phyloP scores from a whole-genome alignment of 345 rosid species.

The Moringa oleifera region DNA sequence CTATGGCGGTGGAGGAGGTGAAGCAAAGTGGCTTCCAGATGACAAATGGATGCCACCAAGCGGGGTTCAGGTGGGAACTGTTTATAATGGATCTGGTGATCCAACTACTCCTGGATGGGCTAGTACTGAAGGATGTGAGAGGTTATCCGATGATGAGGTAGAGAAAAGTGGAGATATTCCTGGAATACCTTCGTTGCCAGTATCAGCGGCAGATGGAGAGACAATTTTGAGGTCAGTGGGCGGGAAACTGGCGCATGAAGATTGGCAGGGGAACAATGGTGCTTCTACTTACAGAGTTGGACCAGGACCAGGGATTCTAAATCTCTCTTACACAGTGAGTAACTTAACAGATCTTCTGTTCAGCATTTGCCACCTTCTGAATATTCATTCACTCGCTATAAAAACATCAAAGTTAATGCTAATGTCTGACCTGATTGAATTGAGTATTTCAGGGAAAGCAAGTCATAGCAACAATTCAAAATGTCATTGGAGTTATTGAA shows the following conservation, averaged over 20 bases:
- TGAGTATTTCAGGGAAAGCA: slow-evolving; percentile 49
- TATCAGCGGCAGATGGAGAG: slow-evolving; percentile 68
- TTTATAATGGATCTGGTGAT: slow-evolving; percentile 56
- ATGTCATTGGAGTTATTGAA: slow-evolving; percentile 71
- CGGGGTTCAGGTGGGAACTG: slow-evolving; percentile 80
- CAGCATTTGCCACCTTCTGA: background rate
- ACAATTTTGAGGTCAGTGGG: slow-evolving; percentile 46
- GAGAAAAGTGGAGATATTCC: slow-evolving; percentile 50
- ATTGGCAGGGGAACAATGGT: slow-evolving; percentile 62
- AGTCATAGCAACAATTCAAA: slow-evolving; percentile 56
- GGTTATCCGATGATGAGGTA: slow-evolving; percentile 52
- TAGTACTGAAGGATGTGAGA: slow-evolving; percentile 62
- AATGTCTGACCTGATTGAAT: slow-evolving; percentile 3
- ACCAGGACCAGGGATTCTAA: slow-evolving; percentile 70
- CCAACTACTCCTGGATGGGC: slow-evolving; percentile 91
- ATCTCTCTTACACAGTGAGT: slow-evolving; percentile 60
- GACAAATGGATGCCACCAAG: slow-evolving; percentile 78
- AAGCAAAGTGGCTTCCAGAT: slow-evolving; percentile 53
- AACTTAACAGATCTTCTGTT: background rate
- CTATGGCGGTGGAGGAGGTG: slow-evolving; percentile 47
- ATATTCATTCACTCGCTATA: too few species aligned
- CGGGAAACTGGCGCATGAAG: slow-evolving; percentile 44
- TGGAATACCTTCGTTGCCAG: slow-evolving; percentile 65
- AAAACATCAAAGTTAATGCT: background rate
- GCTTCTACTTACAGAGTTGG: slow-evolving; percentile 58